Evolutionary conservation across 148 eudicot genomes (phyloP).

Genomic region (Fagopyrum homotropicum): DNA sequence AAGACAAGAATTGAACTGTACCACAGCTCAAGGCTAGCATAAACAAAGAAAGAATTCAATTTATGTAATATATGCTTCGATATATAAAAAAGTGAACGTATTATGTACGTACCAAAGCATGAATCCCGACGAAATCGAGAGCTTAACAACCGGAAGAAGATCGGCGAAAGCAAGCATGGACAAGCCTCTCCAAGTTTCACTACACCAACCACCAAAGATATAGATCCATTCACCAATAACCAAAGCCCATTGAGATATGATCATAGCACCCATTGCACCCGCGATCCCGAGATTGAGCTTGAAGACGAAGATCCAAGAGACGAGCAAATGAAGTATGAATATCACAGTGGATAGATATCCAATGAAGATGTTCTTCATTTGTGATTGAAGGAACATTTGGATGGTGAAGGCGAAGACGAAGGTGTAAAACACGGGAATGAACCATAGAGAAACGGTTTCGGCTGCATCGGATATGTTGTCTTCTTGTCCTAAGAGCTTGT

Average conservation of each 20-base stretch:
- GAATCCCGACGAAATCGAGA: background rate
- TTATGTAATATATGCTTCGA: no score
- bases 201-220: slow-evolving; percentile 5
- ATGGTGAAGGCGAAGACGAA: slow-evolving; percentile 11
- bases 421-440: slow-evolving; percentile 38
- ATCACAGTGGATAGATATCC: slow-evolving; percentile 34
- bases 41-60: background rate
- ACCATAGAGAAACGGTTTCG: slow-evolving; percentile 45
- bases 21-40: no score
- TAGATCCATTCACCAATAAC: background rate
- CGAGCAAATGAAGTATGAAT: slow-evolving; percentile 31
- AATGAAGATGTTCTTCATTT: slow-evolving; percentile 50
- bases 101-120: background rate
- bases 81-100: no score
- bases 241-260: background rate
- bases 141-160: background rate
- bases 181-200: background rate
- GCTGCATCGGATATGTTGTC: slow-evolving; percentile 35
- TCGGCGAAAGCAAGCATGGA: background rate
- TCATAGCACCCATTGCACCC: background rate
- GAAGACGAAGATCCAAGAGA: slow-evolving; percentile 36
- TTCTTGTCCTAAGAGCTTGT: slow-evolving; percentile 33
- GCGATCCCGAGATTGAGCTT: background rate
- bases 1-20: no score
- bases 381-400: slow-evolving; percentile 66